phyloP scores from a whole-genome alignment of 495 filamentous ascomycete genomes.

The Aspergillus olivimuriae region DNA sequence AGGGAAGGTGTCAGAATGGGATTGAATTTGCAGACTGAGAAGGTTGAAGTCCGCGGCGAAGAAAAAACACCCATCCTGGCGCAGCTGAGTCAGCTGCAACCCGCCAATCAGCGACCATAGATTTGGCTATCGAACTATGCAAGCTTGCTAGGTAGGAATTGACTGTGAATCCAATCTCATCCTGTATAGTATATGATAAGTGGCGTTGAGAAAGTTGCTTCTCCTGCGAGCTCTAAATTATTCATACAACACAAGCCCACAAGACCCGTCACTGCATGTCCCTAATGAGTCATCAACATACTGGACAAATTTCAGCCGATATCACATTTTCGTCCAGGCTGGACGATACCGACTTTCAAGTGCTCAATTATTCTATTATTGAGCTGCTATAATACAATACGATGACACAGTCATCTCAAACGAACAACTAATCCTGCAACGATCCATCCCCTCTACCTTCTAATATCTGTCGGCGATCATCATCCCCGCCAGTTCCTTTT shows the following conservation, averaged over 20 bases:
- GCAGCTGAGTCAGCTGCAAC: conserved; percentile 18
- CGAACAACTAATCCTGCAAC: conserved; percentile 5
- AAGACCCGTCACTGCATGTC: too few relatives aligned
- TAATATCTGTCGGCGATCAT: too few relatives aligned
- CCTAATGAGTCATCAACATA: too few relatives aligned
- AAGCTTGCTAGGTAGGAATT: not conserved
- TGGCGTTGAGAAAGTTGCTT: too few relatives aligned
- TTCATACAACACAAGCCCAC: too few relatives aligned
- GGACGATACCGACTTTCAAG: conserved; percentile 1
- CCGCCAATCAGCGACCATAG: conserved; percentile 12
- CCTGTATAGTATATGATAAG: too few relatives aligned
- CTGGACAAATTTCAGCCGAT: too few relatives aligned
- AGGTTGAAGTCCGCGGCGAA: not conserved
- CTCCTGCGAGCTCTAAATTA: too few relatives aligned
- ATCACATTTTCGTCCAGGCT: too few relatives aligned
- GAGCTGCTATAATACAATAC: conserved; percentile 9
- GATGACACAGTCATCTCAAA: conserved; percentile 11
- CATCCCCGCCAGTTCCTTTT: not conserved
- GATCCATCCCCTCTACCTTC: too few relatives aligned
- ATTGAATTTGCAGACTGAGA: not conserved
- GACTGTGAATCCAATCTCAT: too few relatives aligned
- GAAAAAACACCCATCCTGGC: conserved; percentile 3
- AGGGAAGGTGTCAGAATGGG: not conserved
- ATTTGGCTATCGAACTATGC: conserved; percentile 7
- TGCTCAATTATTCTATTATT: not conserved